Evolutionary conservation across 768 basidiomycete genomes (phyloP), one percentile per base, ranked within the genome.

Genomic region (Brasilioporus rufonigricans): DNA sequence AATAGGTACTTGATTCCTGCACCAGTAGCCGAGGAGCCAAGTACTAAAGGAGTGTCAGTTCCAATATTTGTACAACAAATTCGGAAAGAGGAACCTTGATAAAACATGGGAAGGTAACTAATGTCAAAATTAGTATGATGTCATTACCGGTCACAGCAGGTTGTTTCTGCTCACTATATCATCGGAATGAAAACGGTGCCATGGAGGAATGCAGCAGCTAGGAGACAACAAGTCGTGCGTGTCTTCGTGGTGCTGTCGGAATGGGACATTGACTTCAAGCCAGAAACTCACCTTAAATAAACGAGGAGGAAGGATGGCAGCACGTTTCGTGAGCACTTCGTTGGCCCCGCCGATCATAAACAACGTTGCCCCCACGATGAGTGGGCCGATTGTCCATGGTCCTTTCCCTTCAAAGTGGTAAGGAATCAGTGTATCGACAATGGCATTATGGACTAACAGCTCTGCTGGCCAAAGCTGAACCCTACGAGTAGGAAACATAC

Each of bases 51-150:
- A 18, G 18, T 7, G 35, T 36, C 35, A 36, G 8, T 12, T 36
- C 33, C 14, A 18, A 18, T 36, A 16, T 18, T 18, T 1, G 16
- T 14, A 18, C 16, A 16, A 36, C 7, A 18, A 18, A 27, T 19
- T 3, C 5, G 16, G n/a, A 40, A 27, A 12, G 12, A 18, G 44
- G 11, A 33, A 65, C 66, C 66, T 73, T 92, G 89, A 67, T 77
- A 92, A 66, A 86, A 91, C 4, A 91, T 66, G 0, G 89, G 89
- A 24, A 92, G 79, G 64, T 90, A 91, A 66, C 67, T 68, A 21
- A 14, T 1, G 32, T 47, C 5, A 8, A 16, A 33, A 39, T 65
- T 6, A 54, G 47, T 16, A 18, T 16, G 5, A 27, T 18, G 9
- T 1, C 23, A 90, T 14, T 23, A 3, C 4, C 1, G 5, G n/a